These are phyloP conservation scores for Curvularia sp. DNA, from an alignment of 2,329 filamentous ascomycete species.

Conservation along the genomic window DNA sequence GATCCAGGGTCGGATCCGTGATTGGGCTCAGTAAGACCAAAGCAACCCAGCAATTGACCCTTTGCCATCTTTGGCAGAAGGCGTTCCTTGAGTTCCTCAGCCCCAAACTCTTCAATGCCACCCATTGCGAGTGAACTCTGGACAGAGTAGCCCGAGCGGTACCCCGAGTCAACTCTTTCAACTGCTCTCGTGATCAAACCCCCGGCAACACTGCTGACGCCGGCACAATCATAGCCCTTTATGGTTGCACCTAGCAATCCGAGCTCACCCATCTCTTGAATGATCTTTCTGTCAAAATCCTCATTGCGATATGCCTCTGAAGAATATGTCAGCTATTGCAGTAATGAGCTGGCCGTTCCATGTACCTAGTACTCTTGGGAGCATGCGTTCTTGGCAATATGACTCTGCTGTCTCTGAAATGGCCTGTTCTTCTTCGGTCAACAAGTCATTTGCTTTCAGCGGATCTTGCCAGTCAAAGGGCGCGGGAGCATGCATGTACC, in stretches of 20 bases:
- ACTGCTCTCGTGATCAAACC: slow-evolving; percentile 89
- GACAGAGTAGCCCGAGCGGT: slow-evolving; percentile 91
- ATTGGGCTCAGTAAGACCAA: slow-evolving; percentile 90
- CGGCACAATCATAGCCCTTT: slow-evolving; percentile 86
- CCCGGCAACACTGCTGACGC: slow-evolving; percentile 85
- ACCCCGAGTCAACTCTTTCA: slow-evolving; percentile 89
- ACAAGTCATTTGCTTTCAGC: slow-evolving; percentile 72
- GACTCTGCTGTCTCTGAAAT: slow-evolving; percentile 89
- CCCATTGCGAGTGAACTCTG: slow-evolving; percentile 95
- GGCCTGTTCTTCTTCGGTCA: slow-evolving; percentile 89
- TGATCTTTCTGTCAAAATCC: slow-evolving; percentile 82
- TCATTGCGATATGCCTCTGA: slow-evolving; percentile 86
- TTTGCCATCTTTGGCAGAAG: slow-evolving; percentile 82
- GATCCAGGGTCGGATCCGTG: slow-evolving; percentile 90
- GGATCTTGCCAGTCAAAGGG: slow-evolving; percentile 93
- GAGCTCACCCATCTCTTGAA: slow-evolving; percentile 90
- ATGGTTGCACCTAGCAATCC: slow-evolving; percentile 88
- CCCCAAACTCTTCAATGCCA: slow-evolving; percentile 85
- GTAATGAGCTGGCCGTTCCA: slow-evolving; percentile 6
- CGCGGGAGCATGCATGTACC: slow-evolving; percentile 53
- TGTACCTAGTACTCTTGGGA: slow-evolving; percentile 83
- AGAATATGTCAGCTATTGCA: slow-evolving; percentile 16
- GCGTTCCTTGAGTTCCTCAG: slow-evolving; percentile 84
- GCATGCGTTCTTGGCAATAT: slow-evolving; percentile 90
- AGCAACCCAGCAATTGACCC: slow-evolving; percentile 82